Base-by-base conservation (phyloP, 2,329 filamentous ascomycete genomes). In the Cadophora gregata region DNA sequence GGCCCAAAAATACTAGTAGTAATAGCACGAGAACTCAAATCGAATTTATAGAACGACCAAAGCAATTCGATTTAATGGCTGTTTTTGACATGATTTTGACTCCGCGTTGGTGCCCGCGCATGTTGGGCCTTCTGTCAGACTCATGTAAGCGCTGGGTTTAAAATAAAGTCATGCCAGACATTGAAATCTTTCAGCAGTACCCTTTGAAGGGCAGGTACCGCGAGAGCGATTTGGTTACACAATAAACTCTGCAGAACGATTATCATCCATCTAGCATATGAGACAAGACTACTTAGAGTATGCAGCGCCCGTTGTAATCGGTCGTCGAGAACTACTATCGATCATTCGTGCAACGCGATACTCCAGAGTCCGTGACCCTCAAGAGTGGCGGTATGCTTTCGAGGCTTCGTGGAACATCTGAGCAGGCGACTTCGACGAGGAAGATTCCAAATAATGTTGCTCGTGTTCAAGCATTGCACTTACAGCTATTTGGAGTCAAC, bases 291-390 rank as follows among this genome's bases (percentile, higher is more conserved):
- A 50, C 16, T 21, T 50, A 10, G 27, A 50, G 24, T 50, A 50
- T 50, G 47, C 47, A 14, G 47, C 21, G 5, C 47, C 27, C 10
- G 16, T 50, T 27, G 47, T 21, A 50, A 50, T 50, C 10, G 27
- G 16, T 27, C 47, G 47, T 16, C 47, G 47, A 4, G 47, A 50
- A 12, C 16, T 50, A 24, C 10, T 50, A 50, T 50, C 47, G 1
- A 50, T 50, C 47, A 27, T 50, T 27, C 47, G 27, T 50, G 47
- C 21, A 50, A 50, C 47, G 10, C 47, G 47, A 27, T 50, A 50
- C 47, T 50, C 47, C 24, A 50, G 47, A 50, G 47, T 50, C 0
- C 25, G 21, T 24, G 47, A 50, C 10, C 47, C 47, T 4, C 47
- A 24, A 25, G 47, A 50, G 8, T 24, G 47, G 2, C 47, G 25